These are phyloP conservation scores for Trichomonas vaginalis DNA, from an alignment of 208 protist genomes.

Conservation along the genomic window DNA sequence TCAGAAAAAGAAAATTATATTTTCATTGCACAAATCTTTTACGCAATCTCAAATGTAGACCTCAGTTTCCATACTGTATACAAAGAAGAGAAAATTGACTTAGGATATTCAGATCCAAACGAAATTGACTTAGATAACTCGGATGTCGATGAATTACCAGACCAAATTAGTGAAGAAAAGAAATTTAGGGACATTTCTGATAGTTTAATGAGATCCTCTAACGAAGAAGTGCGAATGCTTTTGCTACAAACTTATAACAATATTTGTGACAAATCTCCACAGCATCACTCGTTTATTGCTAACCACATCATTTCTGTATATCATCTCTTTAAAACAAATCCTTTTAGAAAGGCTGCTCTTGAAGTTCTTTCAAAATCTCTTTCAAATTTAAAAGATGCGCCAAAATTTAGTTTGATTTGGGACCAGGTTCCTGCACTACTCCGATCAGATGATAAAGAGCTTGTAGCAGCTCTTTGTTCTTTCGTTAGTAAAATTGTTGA, in stretches of 20 bases:
- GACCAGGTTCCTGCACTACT: background rate
- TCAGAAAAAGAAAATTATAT: background rate
- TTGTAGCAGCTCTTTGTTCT: background rate
- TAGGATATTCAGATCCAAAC: background rate
- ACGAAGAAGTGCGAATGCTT: background rate
- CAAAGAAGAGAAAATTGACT: background rate
- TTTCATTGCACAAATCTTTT: background rate
- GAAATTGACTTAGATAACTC: background rate
- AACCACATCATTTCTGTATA: background rate
- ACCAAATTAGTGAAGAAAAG: background rate
- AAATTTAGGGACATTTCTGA: background rate
- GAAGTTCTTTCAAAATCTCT: background rate
- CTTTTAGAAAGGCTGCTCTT: background rate
- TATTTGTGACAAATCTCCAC: background rate
- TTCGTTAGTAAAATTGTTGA: background rate
- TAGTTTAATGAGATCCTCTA: background rate
- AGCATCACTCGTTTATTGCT: background rate
- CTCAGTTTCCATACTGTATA: background rate
- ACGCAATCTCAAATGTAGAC: background rate
- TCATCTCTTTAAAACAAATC: background rate
- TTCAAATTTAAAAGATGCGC: background rate
- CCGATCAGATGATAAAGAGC: background rate
- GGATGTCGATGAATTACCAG: background rate
- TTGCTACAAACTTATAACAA: background rate
- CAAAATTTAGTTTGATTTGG: background rate